Conservation (phyloP, 148 eudicot species). For the Heliosperma pusillum region DNA sequence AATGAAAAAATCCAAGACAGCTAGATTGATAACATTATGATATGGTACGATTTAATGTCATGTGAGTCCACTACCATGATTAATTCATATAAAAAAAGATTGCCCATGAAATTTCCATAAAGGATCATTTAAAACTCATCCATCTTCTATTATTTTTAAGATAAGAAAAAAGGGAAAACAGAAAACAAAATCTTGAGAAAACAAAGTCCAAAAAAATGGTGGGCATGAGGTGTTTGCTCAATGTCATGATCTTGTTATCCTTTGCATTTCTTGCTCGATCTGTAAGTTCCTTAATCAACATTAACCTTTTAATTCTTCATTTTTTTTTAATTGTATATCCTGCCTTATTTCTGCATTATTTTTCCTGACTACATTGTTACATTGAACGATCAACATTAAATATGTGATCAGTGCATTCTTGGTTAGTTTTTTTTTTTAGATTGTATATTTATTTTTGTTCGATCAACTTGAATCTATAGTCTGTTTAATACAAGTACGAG, state of each 20-base stretch:
- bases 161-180: background rate
- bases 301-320: background rate
- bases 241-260: background rate
- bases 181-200: background rate
- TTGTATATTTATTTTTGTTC: too few species aligned
- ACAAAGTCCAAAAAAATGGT: slow-evolving; percentile 2
- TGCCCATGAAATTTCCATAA: background rate
- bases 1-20: too few species aligned
- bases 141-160: background rate
- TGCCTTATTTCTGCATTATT: background rate
- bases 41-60: background rate
- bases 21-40: too few species aligned
- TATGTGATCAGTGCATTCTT: too few species aligned
- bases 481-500: too few species aligned
- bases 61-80: background rate
- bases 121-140: background rate
- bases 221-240: background rate
- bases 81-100: background rate
- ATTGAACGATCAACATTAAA: background rate
- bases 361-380: background rate
- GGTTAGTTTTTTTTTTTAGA: too few species aligned
- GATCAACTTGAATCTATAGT: background rate
- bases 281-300: background rate
- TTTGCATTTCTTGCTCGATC: slow-evolving; percentile 10
- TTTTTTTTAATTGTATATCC: background rate